Evolutionary conservation across 768 basidiomycete genomes (phyloP).

Genomic region (Serendipita sp.): DNA sequence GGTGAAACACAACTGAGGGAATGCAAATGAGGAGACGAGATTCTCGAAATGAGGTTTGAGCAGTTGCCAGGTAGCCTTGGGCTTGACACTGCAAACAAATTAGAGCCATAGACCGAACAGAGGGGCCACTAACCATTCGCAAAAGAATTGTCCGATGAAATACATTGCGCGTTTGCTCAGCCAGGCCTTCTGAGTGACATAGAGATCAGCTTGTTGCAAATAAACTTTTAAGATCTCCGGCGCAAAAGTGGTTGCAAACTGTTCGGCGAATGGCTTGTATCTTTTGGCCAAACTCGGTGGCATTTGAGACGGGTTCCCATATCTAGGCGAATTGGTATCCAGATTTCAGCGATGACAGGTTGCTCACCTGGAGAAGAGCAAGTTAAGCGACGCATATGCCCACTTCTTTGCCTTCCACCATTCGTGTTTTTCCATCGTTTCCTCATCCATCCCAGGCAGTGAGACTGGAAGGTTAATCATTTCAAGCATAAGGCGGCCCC

Average conservation of each 20-base stretch:
- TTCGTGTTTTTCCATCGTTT: constrained; percentile 58
- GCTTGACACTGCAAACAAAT: constrained; percentile 49
- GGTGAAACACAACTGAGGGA: constrained; percentile 75
- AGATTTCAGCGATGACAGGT: background rate
- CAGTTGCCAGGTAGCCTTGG: constrained; percentile 77
- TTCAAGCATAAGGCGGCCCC: constrained; percentile 70
- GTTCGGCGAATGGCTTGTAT: constrained; percentile 55
- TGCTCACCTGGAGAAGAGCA: constrained; percentile 54
- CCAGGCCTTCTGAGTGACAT: constrained; percentile 59
- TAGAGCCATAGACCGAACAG: background rate
- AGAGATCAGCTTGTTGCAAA: constrained; percentile 51
- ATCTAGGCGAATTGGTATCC: constrained; percentile 26
- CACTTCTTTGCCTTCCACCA: constrained; percentile 94
- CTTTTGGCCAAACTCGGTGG: constrained; percentile 53
- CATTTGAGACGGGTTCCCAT: constrained; percentile 77
- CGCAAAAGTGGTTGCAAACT: constrained; percentile 63
- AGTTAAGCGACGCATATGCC: constrained; percentile 68
- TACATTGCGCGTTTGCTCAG: constrained; percentile 70
- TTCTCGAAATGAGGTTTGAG: constrained; percentile 73
- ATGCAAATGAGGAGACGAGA: constrained; percentile 66
- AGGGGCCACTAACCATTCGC: constrained; percentile 49
- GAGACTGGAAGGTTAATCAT: constrained; percentile 62
- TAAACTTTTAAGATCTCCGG: constrained; percentile 79
- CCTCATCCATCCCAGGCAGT: constrained; percentile 45
- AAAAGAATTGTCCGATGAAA: constrained; percentile 71